Evolutionary conservation across 2,329 filamentous ascomycete genomes (phyloP).

Genomic region (Metarhizium sp.): DNA sequence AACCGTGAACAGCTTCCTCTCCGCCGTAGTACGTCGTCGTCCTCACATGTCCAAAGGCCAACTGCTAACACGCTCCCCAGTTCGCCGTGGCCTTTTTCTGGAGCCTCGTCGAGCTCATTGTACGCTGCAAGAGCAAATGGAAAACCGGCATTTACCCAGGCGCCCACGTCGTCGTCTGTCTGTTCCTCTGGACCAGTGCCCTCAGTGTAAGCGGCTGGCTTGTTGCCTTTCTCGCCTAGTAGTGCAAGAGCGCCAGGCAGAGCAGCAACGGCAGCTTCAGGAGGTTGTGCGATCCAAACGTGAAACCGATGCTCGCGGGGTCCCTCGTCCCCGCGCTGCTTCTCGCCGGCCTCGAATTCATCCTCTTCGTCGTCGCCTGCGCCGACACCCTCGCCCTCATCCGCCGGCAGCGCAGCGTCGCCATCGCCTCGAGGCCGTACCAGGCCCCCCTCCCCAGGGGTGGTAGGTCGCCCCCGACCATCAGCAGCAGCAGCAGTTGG

Average conservation of each 20-base stretch:
- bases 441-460: not conserved
- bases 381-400: conserved; percentile 26
- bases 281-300: no score
- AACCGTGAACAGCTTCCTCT: no score
- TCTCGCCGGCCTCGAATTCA: conserved; percentile 23
- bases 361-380: conserved; percentile 30
- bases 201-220: no score
- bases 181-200: no score
- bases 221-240: no score
- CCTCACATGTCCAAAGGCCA: not conserved
- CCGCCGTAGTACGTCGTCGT: conserved; percentile 1
- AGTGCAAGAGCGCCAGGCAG: no score
- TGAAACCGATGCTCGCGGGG: conserved; percentile 12
- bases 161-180: conserved; percentile 31
- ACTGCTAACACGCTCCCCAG: conserved; percentile 14
- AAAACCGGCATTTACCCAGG: conserved; percentile 31
- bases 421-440: conserved; percentile 5
- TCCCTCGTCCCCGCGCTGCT: conserved; percentile 15
- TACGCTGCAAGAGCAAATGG: conserved; percentile 21
- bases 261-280: no score
- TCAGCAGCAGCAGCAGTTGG: not conserved
- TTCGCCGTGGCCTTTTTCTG: conserved; percentile 26
- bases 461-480: not conserved
- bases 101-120: conserved; percentile 29
- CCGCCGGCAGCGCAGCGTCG: not conserved